A percentile compares a stretch with the other conserved stretches of the same genome.
Evolutionary conservation across 768 basidiomycete genomes (phyloP).

Genomic region (Pulveroboletus sp.): DNA sequence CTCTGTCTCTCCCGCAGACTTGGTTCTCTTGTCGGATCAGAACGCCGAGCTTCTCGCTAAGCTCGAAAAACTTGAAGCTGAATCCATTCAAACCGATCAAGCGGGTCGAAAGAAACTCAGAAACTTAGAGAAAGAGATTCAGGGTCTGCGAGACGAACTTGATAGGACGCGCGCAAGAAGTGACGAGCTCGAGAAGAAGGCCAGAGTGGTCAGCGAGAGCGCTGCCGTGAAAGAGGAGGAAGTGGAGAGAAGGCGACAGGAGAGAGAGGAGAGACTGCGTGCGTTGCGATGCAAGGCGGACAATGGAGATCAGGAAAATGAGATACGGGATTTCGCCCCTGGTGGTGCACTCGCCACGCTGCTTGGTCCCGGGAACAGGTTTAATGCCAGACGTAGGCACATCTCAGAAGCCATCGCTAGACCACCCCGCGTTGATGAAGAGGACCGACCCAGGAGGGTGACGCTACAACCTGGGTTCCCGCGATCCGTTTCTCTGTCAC

Average conservation of each 20-base stretch:
- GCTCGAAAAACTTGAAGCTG: slow-evolving; percentile 70
- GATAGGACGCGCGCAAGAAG: slow-evolving; percentile 71
- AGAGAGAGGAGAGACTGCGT: slow-evolving; percentile 50
- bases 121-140: slow-evolving; percentile 78
- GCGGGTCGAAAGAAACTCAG: slow-evolving; percentile 66
- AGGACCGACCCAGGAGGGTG: slow-evolving; percentile 17
- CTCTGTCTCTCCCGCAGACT: slow-evolving; percentile 63
- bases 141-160: slow-evolving; percentile 64
- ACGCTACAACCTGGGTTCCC: slow-evolving; percentile 17
- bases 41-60: slow-evolving; percentile 77
- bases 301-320: slow-evolving; percentile 29
- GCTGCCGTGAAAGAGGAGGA: slow-evolving; percentile 29
- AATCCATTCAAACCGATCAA: slow-evolving; percentile 62
- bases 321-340: slow-evolving; percentile 61
- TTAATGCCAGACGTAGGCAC: slow-evolving; percentile 26
- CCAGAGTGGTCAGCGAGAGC: slow-evolving; percentile 38
- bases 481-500: slow-evolving; percentile 26
- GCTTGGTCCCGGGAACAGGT: slow-evolving; percentile 15
- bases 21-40: slow-evolving; percentile 73
- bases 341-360: slow-evolving; percentile 39
- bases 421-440: slow-evolving; percentile 7
- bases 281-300: slow-evolving; percentile 44
- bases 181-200: slow-evolving; percentile 67
- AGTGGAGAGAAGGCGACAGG: slow-evolving; percentile 27
- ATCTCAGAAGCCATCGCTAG: slow-evolving; percentile 25